A percentile compares a stretch with the other conserved stretches of the same genome.
These are phyloP conservation scores for Apiospora sp. DNA, from an alignment of 2,329 filamentous ascomycete species.

Conservation along the genomic window DNA sequence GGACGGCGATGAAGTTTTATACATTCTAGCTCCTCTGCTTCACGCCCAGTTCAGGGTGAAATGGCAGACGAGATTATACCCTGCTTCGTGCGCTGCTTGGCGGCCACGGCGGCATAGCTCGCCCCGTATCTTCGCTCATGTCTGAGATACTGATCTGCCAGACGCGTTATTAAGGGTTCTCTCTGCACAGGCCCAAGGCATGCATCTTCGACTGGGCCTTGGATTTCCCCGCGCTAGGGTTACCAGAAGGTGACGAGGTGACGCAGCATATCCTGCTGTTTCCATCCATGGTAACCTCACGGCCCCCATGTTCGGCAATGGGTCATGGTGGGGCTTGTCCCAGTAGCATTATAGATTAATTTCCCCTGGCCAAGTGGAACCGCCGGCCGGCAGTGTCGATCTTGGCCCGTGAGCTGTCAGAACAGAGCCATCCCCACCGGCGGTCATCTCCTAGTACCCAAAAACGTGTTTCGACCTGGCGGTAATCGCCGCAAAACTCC, in stretches of 20 bases:
- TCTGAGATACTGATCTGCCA: slow-evolving; percentile 5
- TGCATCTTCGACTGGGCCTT: neutral
- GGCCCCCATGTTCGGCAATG: neutral
- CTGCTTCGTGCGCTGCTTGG: neutral
- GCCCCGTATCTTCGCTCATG: neutral
- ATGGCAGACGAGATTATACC: neutral
- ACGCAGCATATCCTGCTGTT: neutral
- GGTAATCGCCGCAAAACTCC: neutral
- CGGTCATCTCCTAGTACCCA: neutral
- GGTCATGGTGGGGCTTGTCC: neutral
- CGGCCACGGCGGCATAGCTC: neutral
- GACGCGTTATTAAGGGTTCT: neutral
- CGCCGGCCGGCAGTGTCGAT: neutral
- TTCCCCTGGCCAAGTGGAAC: neutral
- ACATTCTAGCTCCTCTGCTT: neutral
- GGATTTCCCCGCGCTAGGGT: slow-evolving; percentile 8
- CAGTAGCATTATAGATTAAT: neutral
- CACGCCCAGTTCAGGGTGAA: neutral
- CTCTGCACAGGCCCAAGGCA: neutral
- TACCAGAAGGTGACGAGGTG: no score
- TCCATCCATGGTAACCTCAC: neutral
- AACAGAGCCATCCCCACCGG: neutral
- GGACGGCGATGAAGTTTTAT: neutral
- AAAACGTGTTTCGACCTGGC: neutral
- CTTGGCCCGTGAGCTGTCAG: neutral